These are phyloP conservation scores for Solanum sitiens DNA, from an alignment of 257 asterid genomes.

Conservation along the genomic window DNA sequence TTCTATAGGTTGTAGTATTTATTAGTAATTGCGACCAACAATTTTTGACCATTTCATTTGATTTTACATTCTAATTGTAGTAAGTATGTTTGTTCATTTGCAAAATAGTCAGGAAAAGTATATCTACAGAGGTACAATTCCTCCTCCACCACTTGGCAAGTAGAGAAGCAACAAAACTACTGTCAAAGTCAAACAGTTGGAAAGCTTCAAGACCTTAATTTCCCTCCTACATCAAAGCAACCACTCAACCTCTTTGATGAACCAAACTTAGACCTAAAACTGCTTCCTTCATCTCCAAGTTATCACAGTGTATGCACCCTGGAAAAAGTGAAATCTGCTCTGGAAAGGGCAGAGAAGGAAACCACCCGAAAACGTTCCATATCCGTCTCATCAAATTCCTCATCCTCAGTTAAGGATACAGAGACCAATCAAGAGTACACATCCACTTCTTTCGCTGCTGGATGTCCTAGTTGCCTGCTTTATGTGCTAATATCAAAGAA, in stretches of 20 bases:
- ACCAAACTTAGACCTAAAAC: conserved; percentile 42
- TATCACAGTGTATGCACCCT: conserved; percentile 82
- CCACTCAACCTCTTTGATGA: conserved; percentile 40
- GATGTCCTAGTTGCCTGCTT: conserved; percentile 64
- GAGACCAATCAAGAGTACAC: conserved; percentile 35
- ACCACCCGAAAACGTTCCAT: conserved; percentile 45
- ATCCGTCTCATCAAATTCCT: conserved; percentile 50
- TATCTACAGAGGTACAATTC: conserved; percentile 12
- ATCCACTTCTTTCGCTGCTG: conserved; percentile 48
- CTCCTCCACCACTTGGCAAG: conserved; percentile 20
- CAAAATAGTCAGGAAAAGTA: no score
- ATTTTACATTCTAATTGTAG: no score
- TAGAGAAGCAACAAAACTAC: conserved; percentile 13
- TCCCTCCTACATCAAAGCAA: conserved; percentile 47
- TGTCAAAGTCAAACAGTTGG: not conserved
- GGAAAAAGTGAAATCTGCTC: conserved; percentile 78
- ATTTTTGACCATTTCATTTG: no score
- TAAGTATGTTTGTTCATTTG: no score
- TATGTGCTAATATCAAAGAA: conserved; percentile 47
- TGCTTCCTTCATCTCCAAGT: conserved; percentile 20
- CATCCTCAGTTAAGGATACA: conserved; percentile 44
- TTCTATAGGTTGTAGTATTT: no score
- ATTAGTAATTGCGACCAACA: no score
- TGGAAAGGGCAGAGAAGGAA: conserved; percentile 67
- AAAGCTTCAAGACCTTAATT: conserved; percentile 71